These are phyloP conservation scores for Ophiocordyceps unilateralis DNA, from an alignment of 2,329 filamentous ascomycete species.

Conservation along the genomic window DNA sequence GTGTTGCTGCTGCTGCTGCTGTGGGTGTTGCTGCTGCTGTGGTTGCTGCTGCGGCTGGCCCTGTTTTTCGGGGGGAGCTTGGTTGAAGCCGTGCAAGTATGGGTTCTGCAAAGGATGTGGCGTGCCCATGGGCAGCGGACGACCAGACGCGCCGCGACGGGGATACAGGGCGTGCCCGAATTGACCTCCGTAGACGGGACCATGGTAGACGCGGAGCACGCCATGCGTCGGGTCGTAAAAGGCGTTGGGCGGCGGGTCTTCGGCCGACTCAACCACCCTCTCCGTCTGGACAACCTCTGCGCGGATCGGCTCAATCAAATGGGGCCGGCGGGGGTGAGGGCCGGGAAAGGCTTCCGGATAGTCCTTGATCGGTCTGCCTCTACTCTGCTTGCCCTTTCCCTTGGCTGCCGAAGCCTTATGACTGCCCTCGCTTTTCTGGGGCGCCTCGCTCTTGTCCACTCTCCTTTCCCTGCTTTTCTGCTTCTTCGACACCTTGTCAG, in stretches of 20 bases:
- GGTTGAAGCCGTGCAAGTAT: slow-evolving; percentile 22
- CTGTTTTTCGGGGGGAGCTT: slow-evolving; percentile 1
- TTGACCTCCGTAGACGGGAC: slow-evolving; percentile 35
- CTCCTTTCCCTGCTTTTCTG: not conserved
- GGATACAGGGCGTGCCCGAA: slow-evolving; percentile 28
- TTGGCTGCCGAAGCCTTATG: not conserved
- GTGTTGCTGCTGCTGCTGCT: too few species aligned
- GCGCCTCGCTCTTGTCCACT: not conserved
- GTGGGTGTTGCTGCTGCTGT: too few species aligned
- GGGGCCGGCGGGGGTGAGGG: slow-evolving; percentile 19
- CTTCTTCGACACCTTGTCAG: not conserved
- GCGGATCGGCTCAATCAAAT: slow-evolving; percentile 28
- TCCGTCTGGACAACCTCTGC: slow-evolving; percentile 36
- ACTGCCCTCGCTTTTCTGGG: not conserved
- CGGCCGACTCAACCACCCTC: slow-evolving; percentile 31
- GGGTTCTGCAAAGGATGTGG: slow-evolving; percentile 25
- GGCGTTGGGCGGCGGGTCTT: slow-evolving; percentile 41
- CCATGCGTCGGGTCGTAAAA: slow-evolving; percentile 37
- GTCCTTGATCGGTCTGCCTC: slow-evolving; percentile 5
- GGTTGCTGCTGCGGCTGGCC: too few species aligned
- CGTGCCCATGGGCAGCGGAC: slow-evolving; percentile 21
- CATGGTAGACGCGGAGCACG: slow-evolving; percentile 39
- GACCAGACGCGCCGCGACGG: slow-evolving; percentile 12
- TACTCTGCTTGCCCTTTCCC: slow-evolving; percentile 11
- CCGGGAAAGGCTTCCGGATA: slow-evolving; percentile 12